Evolutionary conservation across 306 rosid genomes (phyloP), one percentile per base, ranked within the genome.

Genomic region (Trifolium repens): DNA sequence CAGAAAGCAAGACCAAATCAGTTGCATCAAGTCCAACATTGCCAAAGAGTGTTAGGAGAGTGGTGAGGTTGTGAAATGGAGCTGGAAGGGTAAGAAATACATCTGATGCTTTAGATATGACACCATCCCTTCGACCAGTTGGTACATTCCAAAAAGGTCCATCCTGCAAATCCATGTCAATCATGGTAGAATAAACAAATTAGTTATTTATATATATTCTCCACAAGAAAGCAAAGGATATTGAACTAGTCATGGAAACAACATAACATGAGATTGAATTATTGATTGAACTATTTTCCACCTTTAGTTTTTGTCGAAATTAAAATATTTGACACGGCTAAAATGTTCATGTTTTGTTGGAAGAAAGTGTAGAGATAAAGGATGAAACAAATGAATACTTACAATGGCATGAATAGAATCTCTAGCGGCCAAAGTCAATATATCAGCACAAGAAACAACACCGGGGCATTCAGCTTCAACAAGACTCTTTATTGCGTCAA

Each of bases 61-160:
- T 55, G 75, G 90, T 62, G 69, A 94, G 57, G 83, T 92, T 92
- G 59, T 76, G 59, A 53, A 40, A 49, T 72, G 99, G 97, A 59
- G 92, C 66, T 35, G 99, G 97, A 66, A 94, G 88, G 79, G 39
- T 14, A 10, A 0, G 4, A 0, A 61, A 4, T 17, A 83, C 86
- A 49, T 90, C 96, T 53, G 82, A 1, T 7, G 69, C 3, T 6
- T 16, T 85, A 35, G 97, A 86, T 50, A 88, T 82, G 0, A 78
- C 19, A 3, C 96, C 93, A 68, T 94, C 99, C 75, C 98, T 94
- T 81, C 99, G 44, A 5, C 97, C 98, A 1, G 97, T 94, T 47
- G 96, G 96, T 75, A 94, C 99, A 22, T 69, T 84, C 99, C 99
- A 94, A 63, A 1, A 83, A 12, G 99, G 99, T 58, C 99, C 99